Base-by-base conservation (phyloP, 2,329 filamentous ascomycete species). In the Trichoderma simmonsii region DNA sequence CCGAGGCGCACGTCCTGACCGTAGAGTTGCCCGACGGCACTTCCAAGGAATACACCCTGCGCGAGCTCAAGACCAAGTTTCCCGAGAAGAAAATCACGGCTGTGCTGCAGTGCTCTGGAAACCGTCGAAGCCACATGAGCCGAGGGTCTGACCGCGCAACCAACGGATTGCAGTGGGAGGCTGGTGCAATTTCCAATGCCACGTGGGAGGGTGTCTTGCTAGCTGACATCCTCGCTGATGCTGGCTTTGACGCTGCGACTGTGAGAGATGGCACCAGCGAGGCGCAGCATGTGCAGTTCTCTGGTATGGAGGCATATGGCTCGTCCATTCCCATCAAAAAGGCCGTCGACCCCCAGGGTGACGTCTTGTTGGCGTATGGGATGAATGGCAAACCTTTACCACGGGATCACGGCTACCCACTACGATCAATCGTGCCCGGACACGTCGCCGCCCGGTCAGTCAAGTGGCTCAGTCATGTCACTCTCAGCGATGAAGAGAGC, bases 301-400 rank as follows among this genome's bases (percentile, higher is more conserved):
- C 85, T 9, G 87, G 87, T 14, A 80, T 88, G 62, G 88, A 91
- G 78, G 87, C 89, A 15, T 90, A 91, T 77, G 86, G 86, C 72
- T 84, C 89, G 15, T 90, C 86, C 48, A 90, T 91, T 60, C 88
- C 89, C 1, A 83, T 91, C 63, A 81, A 84, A 39, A 86, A 89
- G 26, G 87, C 87, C 0, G 78, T 90, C 21, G 88, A 91, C 64
- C 87, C 87, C 0, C 84, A 85, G 43, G 88, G 87, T 68, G 91
- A 93, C 74, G 91, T 92, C 7, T 81, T 93, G 32, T 82, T 92
- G 0, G 90, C 90, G 0, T 92, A 89, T 75, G 84, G 85, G 62
- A 93, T 93, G 91, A 92, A 92, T 73, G 90, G 88, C 64, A 78
- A 86, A 71, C 83, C 88, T 0, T 81, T 93, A 1, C 89, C 90